Percentiles rank a stretch among this genome's conserved stretches.
Evolutionary conservation across 306 rosid genomes (phyloP).

Genomic region (Dalbergia oliveri): DNA sequence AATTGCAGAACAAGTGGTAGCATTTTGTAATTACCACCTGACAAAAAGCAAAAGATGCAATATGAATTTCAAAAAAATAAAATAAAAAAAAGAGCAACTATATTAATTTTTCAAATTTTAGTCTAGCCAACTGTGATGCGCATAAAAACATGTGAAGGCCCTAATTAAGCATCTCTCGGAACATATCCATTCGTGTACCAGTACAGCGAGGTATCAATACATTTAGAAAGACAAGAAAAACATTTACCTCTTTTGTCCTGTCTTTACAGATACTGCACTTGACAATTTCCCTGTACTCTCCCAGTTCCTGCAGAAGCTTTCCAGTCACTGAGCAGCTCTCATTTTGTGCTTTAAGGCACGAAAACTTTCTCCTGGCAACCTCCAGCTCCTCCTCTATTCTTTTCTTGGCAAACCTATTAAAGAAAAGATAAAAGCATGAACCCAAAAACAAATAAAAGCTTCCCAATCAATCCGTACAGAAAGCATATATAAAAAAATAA

Average conservation of each 20-base stretch:
- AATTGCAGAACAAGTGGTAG: conserved; percentile 95
- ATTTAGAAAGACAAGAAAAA: background rate
- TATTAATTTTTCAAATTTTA: background rate
- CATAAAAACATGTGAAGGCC: background rate
- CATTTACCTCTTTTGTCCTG: conserved; percentile 82
- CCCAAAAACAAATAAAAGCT: background rate
- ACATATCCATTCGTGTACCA: background rate
- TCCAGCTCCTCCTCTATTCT: conserved; percentile 83
- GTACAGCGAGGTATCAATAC: conserved; percentile 12
- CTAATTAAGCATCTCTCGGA: background rate
- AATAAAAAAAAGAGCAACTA: no score
- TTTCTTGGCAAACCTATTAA: conserved; percentile 74
- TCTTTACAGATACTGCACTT: conserved; percentile 91
- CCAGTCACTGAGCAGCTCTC: conserved; percentile 78
- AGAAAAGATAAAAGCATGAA: conserved; percentile 7
- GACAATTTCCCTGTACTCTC: conserved; percentile 83
- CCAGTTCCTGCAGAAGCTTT: conserved; percentile 86
- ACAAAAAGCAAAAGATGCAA: conserved; percentile 30
- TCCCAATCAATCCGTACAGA: background rate
- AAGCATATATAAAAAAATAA: conserved; percentile 6
- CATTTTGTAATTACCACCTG: conserved; percentile 99
- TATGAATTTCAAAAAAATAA: conserved; percentile 10
- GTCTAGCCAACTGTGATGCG: background rate
- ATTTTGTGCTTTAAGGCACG: conserved; percentile 63
- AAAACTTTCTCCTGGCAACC: conserved; percentile 72